phyloP scores from a whole-genome alignment of 768 basidiomycete genomes.

The Brasilioporus rufonigricans region DNA sequence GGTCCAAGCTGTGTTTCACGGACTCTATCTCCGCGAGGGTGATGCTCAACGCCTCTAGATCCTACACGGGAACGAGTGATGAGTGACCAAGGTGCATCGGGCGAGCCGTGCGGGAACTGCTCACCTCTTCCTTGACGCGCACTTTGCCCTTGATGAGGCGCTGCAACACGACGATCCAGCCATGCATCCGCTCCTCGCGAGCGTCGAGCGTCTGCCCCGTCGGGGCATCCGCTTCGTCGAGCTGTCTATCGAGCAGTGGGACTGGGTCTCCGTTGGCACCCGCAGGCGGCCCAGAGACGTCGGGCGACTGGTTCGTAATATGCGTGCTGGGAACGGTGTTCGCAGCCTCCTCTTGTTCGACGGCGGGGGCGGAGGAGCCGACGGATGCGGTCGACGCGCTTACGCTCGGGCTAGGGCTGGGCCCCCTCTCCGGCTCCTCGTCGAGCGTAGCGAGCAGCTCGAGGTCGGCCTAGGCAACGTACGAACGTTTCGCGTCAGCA shows the following conservation, averaged over 20 bases:
- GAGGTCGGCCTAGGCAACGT: constrained; percentile 8
- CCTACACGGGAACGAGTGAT: constrained; percentile 13
- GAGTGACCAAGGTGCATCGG: background rate
- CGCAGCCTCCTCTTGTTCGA: background rate
- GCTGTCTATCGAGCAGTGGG: background rate
- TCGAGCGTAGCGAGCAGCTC: constrained; percentile 10
- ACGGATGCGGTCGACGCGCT: constrained; percentile 4
- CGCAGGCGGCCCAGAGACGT: background rate
- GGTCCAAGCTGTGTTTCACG: constrained; percentile 11
- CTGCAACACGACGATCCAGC: constrained; percentile 26
- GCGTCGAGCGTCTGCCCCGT: background rate
- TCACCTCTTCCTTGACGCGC: constrained; percentile 22
- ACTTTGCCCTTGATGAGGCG: constrained; percentile 32
- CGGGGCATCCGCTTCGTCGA: background rate
- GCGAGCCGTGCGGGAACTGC: background rate
- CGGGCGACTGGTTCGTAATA: constrained; percentile 21
- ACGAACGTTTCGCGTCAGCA: background rate
- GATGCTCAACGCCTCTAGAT: constrained; percentile 26
- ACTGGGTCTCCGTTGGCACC: background rate
- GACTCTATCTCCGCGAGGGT: constrained; percentile 32
- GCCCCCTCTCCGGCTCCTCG: constrained; percentile 4
- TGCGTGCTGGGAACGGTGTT: constrained; percentile 15
- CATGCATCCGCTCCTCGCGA: constrained; percentile 6
- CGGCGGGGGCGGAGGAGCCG: background rate
- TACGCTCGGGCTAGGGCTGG: background rate